A percentile compares a stretch with the other conserved stretches of the same genome.
Evolutionary conservation across 2,329 filamentous ascomycete genomes (phyloP).

Genomic region (Cytospora piceae): DNA sequence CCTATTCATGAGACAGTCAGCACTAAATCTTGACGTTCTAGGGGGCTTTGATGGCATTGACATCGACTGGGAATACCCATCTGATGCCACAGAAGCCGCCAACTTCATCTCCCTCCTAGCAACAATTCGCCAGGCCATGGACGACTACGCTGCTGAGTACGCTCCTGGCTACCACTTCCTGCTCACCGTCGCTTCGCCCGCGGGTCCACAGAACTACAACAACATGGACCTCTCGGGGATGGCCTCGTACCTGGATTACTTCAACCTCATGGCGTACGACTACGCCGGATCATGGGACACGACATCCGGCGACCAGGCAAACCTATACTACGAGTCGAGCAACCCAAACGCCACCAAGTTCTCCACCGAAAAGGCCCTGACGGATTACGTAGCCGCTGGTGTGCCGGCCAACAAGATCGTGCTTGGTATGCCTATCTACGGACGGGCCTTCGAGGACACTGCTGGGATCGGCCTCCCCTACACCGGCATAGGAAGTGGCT

Average conservation of each 20-base stretch:
- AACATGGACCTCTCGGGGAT: constrained; percentile 52
- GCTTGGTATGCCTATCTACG: constrained; percentile 81
- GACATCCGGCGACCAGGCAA: constrained; percentile 69
- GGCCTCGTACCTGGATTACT: constrained; percentile 53
- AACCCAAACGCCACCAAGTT: constrained; percentile 68
- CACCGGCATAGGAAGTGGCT: constrained; percentile 66
- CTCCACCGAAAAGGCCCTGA: constrained; percentile 67
- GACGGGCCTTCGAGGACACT: constrained; percentile 68
- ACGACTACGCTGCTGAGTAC: constrained; percentile 50
- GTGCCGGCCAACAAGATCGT: constrained; percentile 70
- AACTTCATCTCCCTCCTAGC: constrained; percentile 52
- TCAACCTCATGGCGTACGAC: constrained; percentile 75
- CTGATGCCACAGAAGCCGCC: constrained; percentile 44
- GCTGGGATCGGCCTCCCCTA: constrained; percentile 68
- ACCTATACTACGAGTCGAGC: constrained; percentile 61
- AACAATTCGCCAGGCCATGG: constrained; percentile 50
- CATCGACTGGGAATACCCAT: constrained; percentile 47
- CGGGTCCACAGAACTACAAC: constrained; percentile 52
- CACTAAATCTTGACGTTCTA: background rate
- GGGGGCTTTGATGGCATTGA: constrained; percentile 52
- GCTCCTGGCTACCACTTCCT: constrained; percentile 55
- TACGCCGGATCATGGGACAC: constrained; percentile 71
- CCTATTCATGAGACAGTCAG: background rate
- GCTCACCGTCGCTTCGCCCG: constrained; percentile 57
- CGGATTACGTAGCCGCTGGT: constrained; percentile 65